Evolutionary conservation across 2,329 filamentous ascomycete genomes (phyloP), one percentile per base, ranked within the genome.

Genomic region (Neofusicoccum parvum): DNA sequence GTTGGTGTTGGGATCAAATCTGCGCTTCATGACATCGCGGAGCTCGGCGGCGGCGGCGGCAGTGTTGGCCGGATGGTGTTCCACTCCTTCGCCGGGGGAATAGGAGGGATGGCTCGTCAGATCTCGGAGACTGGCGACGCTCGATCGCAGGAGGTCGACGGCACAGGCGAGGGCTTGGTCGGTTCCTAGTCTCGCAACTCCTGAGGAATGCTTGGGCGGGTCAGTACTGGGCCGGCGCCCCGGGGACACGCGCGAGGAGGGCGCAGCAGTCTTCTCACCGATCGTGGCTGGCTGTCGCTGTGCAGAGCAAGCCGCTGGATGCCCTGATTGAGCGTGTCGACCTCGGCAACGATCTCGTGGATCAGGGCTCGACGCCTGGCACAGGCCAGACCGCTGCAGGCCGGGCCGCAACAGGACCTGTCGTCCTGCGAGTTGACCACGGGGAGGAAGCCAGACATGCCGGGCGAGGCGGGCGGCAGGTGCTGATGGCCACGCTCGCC

Each of bases 161-260:
- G 62, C 62, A 49, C 46, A 64, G 14, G 23, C 49, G 37, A 64
- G 62, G 23, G 49, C 62, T 39, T 64, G 48, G 49, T 64, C 62
- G 36, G 49, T 64, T 36, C 49, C 62, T 10, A 64, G 49, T 34
- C 15, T 53, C 20, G 48, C 27, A 37, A 36, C n/a, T 45, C 39
- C 62, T 53, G 49, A 49, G 37, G 48, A 23, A 23, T 34, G 62
- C 62, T 64, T 64, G n/a, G 49, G 32, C n/a, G 7, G 34, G 48
- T 50, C 45, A 62, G 56, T 48, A 60, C 41, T 48, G 14, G 54
- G 54, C 39, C 2, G 20, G 14, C 3, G 39, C 14, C 39, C 39
- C 15, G 39, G 41, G 27, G 15, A 60, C 10, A 34, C 41, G 50
- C 23, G 11, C n/a, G 20, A 37, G 56, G 56, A 60, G 43, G 41